Conservation (phyloP, 805 yeast genomes). For the Monosporozyma aerobia region DNA sequence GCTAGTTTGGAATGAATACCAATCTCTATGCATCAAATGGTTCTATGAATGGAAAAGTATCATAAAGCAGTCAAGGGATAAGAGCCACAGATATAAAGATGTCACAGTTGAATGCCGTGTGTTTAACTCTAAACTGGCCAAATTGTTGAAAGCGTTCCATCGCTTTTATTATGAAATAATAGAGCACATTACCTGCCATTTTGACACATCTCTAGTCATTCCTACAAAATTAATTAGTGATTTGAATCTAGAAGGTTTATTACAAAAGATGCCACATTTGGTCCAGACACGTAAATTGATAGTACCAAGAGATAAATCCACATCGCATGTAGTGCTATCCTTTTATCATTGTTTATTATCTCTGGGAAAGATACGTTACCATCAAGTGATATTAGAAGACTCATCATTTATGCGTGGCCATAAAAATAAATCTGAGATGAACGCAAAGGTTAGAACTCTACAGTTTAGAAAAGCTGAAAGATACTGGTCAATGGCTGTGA, state of each 20-base stretch:
- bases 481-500: constrained; percentile 5
- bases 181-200: constrained; percentile 7
- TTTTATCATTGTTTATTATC: constrained; percentile 30
- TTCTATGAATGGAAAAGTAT: background rate
- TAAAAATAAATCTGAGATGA: background rate
- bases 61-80: background rate
- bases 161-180: constrained; percentile 43
- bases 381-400: constrained; percentile 41
- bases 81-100: background rate
- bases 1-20: background rate
- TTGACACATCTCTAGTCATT: constrained; percentile 9
- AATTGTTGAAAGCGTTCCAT: constrained; percentile 38
- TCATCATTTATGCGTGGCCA: constrained; percentile 16
- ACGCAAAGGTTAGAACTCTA: background rate
- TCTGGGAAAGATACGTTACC: constrained; percentile 51
- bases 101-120: constrained; percentile 45
- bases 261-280: background rate
- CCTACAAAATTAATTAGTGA: constrained; percentile 5
- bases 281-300: background rate
- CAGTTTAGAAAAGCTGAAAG: constrained; percentile 4
- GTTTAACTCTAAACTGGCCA: constrained; percentile 42
- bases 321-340: constrained; percentile 4
- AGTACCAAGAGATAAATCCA: constrained; percentile 7
- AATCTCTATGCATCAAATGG: background rate
- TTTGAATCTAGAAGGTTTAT: constrained; percentile 6